Percentiles rank a stretch among this genome's conserved stretches.
Conservation (phyloP, 2,329 filamentous ascomycete species). For the Xylariaceae sp. region DNA sequence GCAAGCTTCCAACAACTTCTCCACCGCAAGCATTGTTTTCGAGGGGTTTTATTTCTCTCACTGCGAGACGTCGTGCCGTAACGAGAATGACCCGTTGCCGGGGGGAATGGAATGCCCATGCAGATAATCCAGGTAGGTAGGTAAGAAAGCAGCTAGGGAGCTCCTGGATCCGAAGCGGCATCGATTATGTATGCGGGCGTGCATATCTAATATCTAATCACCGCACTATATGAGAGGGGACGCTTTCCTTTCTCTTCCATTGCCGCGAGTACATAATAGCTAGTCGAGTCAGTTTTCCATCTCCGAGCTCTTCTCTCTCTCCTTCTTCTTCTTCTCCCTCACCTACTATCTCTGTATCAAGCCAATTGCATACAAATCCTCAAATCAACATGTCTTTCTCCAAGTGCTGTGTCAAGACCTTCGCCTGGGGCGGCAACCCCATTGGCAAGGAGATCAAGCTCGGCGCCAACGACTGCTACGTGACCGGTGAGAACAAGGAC, state of each 20-base stretch:
- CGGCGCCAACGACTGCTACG: slow-evolving; percentile 35
- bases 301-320: neutral
- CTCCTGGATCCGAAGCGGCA: neutral
- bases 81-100: no score
- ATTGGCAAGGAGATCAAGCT: slow-evolving; percentile 35
- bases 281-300: neutral
- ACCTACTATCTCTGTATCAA: neutral
- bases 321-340: neutral
- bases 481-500: slow-evolving; percentile 32
- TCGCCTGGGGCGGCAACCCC: slow-evolving; percentile 39
- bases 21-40: no score
- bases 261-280: neutral
- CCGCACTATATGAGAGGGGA: neutral
- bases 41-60: no score
- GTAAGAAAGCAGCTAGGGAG: neutral
- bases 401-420: slow-evolving; percentile 36
- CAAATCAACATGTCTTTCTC: slow-evolving; percentile 11
- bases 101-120: no score
- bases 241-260: neutral
- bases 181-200: neutral
- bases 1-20: no score
- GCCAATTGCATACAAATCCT: neutral
- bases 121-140: neutral
- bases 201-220: no score
- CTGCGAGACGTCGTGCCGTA: no score